Percentiles rank a stretch among this genome's conserved stretches.
Evolutionary conservation across 2,329 filamentous ascomycete species (phyloP).

Genomic region (Xenosphaeropsis pyriputrescens): DNA sequence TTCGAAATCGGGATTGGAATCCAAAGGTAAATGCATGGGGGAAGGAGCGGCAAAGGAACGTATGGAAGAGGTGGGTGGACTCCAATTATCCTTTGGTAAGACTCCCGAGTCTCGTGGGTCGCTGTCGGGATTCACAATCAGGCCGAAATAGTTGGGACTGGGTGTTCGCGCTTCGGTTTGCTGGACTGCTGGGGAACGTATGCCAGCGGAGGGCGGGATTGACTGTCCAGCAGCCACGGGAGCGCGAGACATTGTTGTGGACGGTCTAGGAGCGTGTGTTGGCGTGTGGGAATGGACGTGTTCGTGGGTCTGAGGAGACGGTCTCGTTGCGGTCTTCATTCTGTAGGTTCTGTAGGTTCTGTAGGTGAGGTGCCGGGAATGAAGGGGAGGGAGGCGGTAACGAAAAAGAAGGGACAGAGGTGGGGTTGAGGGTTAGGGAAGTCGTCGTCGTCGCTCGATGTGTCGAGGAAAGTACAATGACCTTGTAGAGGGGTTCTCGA

Average conservation of each 20-base stretch:
- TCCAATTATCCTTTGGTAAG: conserved; percentile 60
- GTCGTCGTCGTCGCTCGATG: too few species aligned
- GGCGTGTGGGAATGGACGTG: conserved; percentile 5
- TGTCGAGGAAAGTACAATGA: too few species aligned
- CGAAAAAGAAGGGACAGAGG: too few species aligned
- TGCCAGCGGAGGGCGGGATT: conserved; percentile 4
- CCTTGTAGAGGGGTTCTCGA: too few species aligned
- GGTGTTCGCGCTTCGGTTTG: conserved; percentile 25
- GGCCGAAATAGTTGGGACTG: conserved; percentile 81
- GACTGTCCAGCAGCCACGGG: conserved; percentile 13
- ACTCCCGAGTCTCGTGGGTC: conserved; percentile 49
- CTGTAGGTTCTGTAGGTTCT: too few species aligned
- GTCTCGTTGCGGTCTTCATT: conserved; percentile 16
- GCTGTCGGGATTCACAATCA: conserved; percentile 45
- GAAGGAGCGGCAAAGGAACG: conserved; percentile 54
- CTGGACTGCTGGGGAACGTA: conserved; percentile 11
- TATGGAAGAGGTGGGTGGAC: conserved; percentile 54
- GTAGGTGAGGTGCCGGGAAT: too few species aligned
- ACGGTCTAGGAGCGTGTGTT: background rate
- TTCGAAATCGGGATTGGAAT: conserved; percentile 71
- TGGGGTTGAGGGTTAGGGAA: too few species aligned
- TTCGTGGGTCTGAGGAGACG: conserved; percentile 12
- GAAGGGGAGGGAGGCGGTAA: too few species aligned
- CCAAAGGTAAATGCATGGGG: conserved; percentile 54
- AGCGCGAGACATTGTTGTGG: conserved; percentile 8